A percentile compares a stretch with the other conserved stretches of the same genome.
phyloP scores from a whole-genome alignment of 768 basidiomycete species.

The Lactifluus hygrophoroides region DNA sequence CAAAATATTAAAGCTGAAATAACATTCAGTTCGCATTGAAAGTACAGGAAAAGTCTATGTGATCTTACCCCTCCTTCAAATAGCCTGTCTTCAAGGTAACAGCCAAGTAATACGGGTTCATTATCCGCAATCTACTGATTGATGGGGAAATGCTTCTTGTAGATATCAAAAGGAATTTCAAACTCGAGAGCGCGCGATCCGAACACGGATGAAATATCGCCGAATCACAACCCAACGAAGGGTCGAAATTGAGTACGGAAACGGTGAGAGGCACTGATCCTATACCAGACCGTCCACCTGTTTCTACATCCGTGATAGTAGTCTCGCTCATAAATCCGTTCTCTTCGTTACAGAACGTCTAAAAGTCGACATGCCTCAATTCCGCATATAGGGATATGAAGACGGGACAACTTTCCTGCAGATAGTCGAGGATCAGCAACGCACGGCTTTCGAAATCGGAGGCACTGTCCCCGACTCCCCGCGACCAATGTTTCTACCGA shows the following conservation, averaged over 20 bases:
- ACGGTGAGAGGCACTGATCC: background rate
- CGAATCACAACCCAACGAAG: slow-evolving; percentile 8
- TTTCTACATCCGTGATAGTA: slow-evolving; percentile 9
- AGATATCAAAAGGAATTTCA: slow-evolving; percentile 8
- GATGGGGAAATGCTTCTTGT: slow-evolving; percentile 4
- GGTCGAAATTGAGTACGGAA: slow-evolving; percentile 14
- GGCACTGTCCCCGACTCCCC: too few relatives aligned
- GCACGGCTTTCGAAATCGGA: slow-evolving; percentile 2
- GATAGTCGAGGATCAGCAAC: background rate
- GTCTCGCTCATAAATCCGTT: slow-evolving; percentile 11
- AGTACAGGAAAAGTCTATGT: too few relatives aligned
- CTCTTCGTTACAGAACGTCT: slow-evolving; percentile 14
- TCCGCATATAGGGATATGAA: too few relatives aligned
- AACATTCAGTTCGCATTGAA: too few relatives aligned
- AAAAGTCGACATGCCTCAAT: background rate
- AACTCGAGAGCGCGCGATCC: slow-evolving; percentile 7
- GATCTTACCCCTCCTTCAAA: slow-evolving; percentile 3
- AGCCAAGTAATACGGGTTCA: background rate
- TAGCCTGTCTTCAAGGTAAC: slow-evolving; percentile 1
- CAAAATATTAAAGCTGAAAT: slow-evolving; percentile 24
- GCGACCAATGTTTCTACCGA: slow-evolving; percentile 2
- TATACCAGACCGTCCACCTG: slow-evolving; percentile 7
- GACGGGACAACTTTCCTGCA: background rate
- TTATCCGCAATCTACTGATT: background rate
- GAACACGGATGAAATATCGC: slow-evolving; percentile 12